Evolutionary conservation across 306 rosid genomes (phyloP), one percentile per base, ranked within the genome.

Genomic region (Acacia crassicarpa): DNA sequence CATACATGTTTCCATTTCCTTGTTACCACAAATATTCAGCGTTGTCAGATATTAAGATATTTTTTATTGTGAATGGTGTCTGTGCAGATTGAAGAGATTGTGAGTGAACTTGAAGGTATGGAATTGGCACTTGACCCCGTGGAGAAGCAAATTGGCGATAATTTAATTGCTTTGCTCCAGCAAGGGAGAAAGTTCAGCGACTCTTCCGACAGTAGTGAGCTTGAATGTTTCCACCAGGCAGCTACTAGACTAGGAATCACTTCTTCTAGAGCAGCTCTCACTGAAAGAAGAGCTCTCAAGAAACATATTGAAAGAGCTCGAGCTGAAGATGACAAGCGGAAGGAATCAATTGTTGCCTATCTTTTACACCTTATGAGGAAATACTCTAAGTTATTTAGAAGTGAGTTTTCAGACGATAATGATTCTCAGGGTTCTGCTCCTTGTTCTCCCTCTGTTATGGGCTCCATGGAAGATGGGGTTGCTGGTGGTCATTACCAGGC

Each of bases 341-440:
- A 96, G 87, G 99, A 96, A 84, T 93, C 98, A 69, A 96, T 96
- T 76, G 94, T 96, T 78, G 94, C 94, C 61, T 96, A 90, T 85
- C 93, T 96, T 66, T 87, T 96, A 78, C 95, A 96, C 86, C 98
- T 96, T 49, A 93, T 96, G 97, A 91, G 97, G 85, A 96, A 96
- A 85, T 96, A 96, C 80, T 92, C 98, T 53, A 96, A 96, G 84
- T 88, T 92, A 85, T 96, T 96, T 85, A 91, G 99, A 88, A 93
- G 87, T 56, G 99, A 96, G 83, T 77, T 92, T 83, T 86, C 90
- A 1, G 98, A 96, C 74, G 99, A 96, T 83, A 95, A 84, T 75
- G 98, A 96, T 87, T 95, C 98, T 72, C 99, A 93, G 84, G 94
- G 98, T 80, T 96, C 99, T 75, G 86, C 91, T 19, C 98, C 99